These are phyloP conservation scores for Fraxinus sp. DNA, from an alignment of 305 asterid genomes.

Conservation along the genomic window DNA sequence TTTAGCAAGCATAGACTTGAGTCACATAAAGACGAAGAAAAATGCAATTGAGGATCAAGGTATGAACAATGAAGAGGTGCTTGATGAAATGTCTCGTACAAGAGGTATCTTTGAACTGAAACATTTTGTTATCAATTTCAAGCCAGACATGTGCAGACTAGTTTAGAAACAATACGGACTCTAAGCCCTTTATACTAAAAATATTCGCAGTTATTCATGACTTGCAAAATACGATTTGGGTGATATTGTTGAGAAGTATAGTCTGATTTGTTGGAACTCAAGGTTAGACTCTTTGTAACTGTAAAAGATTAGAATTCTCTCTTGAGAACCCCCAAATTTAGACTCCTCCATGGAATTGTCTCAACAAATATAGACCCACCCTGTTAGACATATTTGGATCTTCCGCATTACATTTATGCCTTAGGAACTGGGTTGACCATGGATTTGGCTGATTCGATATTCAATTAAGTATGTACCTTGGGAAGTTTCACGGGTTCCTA, in stretches of 20 bases:
- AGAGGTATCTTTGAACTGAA: background rate
- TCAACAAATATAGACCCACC: background rate
- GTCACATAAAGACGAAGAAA: background rate
- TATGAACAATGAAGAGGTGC: background rate
- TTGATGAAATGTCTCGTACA: background rate
- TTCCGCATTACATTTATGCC: no score
- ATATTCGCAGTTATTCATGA: background rate
- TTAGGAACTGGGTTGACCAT: background rate
- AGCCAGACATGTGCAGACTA: background rate
- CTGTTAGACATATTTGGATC: no score
- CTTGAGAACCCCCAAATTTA: background rate
- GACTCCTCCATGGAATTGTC: background rate
- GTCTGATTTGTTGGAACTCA: background rate
- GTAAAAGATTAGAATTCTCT: background rate
- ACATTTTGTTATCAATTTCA: background rate
- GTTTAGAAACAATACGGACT: background rate
- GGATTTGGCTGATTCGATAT: background rate
- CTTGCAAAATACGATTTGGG: background rate
- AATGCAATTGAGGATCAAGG: background rate
- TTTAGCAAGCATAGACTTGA: background rate
- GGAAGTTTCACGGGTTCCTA: background rate
- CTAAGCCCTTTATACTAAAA: background rate
- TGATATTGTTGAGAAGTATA: background rate
- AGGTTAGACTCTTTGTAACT: background rate
- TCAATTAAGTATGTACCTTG: background rate